These are phyloP conservation scores for Torulaspora indica DNA, from an alignment of 805 yeast genomes.

Conservation along the genomic window DNA sequence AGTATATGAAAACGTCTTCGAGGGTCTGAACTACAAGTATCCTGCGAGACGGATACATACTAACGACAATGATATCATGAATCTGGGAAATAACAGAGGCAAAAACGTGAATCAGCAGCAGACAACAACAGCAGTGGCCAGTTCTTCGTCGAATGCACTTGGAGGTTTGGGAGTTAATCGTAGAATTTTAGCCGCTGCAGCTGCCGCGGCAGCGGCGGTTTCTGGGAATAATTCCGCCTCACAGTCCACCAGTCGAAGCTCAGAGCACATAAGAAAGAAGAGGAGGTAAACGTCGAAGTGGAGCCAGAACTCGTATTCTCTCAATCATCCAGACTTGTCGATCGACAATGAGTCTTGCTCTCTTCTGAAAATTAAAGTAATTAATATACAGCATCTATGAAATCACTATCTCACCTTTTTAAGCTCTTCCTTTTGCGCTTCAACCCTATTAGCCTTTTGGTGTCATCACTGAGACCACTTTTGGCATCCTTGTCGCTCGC, in stretches of 20 bases:
- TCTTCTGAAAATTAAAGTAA: not conserved
- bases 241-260: slow-evolving; percentile 17
- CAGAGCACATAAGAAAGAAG: slow-evolving; percentile 31
- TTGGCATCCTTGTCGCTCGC: slow-evolving; percentile 15
- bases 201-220: slow-evolving; percentile 38
- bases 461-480: slow-evolving; percentile 47
- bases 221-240: slow-evolving; percentile 24
- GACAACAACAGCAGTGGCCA: slow-evolving; percentile 17
- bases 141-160: slow-evolving; percentile 25
- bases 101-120: slow-evolving; percentile 23
- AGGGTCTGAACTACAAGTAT: slow-evolving; percentile 64
- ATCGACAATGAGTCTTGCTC: not conserved
- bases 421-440: slow-evolving; percentile 59
- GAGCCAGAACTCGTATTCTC: too few relatives aligned
- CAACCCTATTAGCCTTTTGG: slow-evolving; percentile 60
- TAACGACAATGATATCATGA: slow-evolving; percentile 73
- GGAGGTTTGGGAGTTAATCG: slow-evolving; percentile 37
- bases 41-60: slow-evolving; percentile 84
- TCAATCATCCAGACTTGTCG: too few relatives aligned
- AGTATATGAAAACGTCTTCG: slow-evolving; percentile 74
- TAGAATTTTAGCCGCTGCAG: slow-evolving; percentile 38
- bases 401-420: slow-evolving; percentile 28
- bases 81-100: slow-evolving; percentile 23
- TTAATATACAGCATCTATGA: slow-evolving; percentile 6
- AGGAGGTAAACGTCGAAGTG: slow-evolving; percentile 26